Base-by-base conservation (phyloP, 306 rosid species). In the Prunus dulcis region DNA sequence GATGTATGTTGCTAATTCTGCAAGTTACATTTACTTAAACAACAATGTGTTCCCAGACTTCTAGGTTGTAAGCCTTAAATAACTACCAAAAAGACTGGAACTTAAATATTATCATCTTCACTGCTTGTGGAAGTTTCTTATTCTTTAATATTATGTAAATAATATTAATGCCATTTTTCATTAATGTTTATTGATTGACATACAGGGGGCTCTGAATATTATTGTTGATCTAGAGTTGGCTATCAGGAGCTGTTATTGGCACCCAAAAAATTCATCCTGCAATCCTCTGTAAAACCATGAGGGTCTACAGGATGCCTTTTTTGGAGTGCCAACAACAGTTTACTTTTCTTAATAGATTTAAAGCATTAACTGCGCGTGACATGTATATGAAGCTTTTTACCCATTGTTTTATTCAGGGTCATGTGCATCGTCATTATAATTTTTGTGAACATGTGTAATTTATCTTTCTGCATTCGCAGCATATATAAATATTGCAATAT, bases 1-100 rank as follows among this genome's bases (percentile, higher is more conserved):
- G 97, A 92, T 85, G 98, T 92, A 89, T 74, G 90, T 75, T 66
- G 71, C 55, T 79, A 75, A 46, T 30, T 77, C 50, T 73, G 38
- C 25, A 49, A 77, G 46, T 71, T 45, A 56, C 76, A 62, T 66
- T 71, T 75, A 69, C 32, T 73, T 67, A 17, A 71, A 58, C 22
- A 9, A 61, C 78, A 25, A 23, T 10, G 14, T 22, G 28, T 69
- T 9, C 17, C 38, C 49, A 22, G 55, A 79, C 32, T 71, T 77
- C 65, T 66, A 62, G 53, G 56, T 49, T 82, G 67, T 50, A 43
- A 15, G 15, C 25, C 18, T 70, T 28, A 27, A 19, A 18, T 57
- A 72, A 56, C 38, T 75, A 69, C 62, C 55, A 3, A 70, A 22
- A 58, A 67, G 67, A 64, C 67, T 25, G 4, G 22, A 74, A 53